A percentile compares a stretch with the other conserved stretches of the same genome.
phyloP scores from a whole-genome alignment of 2,329 filamentous ascomycete genomes.

The Ophiostoma quercus region DNA sequence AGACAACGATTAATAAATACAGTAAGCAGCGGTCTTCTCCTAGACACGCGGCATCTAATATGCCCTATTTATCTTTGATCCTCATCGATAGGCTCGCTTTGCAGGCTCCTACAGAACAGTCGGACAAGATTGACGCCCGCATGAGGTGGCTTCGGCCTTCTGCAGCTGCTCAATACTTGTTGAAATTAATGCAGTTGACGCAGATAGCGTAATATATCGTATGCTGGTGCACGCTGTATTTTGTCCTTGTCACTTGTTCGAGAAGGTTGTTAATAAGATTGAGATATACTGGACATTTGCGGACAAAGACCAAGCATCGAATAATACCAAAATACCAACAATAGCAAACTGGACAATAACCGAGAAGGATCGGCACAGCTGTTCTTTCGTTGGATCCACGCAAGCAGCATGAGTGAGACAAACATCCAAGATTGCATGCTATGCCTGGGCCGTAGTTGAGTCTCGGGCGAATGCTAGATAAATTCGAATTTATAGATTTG shows the following conservation, averaged over 20 bases:
- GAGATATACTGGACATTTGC: too few species aligned
- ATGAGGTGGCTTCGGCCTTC: constrained; percentile 12
- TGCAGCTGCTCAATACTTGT: background rate
- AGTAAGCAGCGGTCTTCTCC: background rate
- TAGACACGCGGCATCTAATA: background rate
- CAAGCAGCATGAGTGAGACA: constrained; percentile 10
- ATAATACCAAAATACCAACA: background rate
- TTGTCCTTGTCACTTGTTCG: too few species aligned
- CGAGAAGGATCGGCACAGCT: constrained; percentile 3
- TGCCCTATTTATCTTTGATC: background rate
- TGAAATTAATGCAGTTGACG: constrained; percentile 1
- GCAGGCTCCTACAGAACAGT: background rate
- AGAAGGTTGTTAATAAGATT: too few species aligned
- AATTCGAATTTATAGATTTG: background rate
- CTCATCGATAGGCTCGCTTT: background rate
- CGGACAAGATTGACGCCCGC: constrained; percentile 21
- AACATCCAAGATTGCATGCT: constrained; percentile 3
- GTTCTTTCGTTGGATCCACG: constrained; percentile 15
- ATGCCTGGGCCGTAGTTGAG: constrained; percentile 9
- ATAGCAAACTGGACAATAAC: background rate
- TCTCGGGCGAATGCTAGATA: background rate
- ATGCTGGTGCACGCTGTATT: too few species aligned
- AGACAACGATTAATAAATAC: background rate
- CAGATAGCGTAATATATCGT: background rate
- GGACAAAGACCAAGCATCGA: background rate